phyloP scores from a whole-genome alignment of 306 rosid species.

The Arachis hypogaea region DNA sequence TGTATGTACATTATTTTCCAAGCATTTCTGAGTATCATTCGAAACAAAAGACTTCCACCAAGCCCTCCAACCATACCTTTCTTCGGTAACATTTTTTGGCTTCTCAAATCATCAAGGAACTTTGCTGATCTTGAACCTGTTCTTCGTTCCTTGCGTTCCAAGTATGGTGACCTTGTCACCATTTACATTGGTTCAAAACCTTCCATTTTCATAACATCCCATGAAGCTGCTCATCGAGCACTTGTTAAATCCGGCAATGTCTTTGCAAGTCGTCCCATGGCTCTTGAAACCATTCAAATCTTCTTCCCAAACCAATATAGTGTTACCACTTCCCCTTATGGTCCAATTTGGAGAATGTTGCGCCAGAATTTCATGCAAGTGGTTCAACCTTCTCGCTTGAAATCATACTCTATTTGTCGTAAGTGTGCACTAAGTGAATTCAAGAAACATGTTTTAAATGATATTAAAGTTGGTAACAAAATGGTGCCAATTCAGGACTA shows the following conservation, averaged over 20 bases:
- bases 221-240: constrained; percentile 50
- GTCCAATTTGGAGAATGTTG: constrained; percentile 49
- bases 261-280: constrained; percentile 51
- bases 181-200: constrained; percentile 51
- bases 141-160: constrained; percentile 46
- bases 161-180: constrained; percentile 55
- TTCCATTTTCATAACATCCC: constrained; percentile 53
- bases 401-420: constrained; percentile 47
- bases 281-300: constrained; percentile 38
- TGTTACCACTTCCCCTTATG: constrained; percentile 44
- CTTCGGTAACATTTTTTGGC: constrained; percentile 55
- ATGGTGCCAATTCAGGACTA: constrained; percentile 32
- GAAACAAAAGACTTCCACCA: constrained; percentile 50
- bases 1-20: constrained; percentile 23
- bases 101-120: constrained; percentile 49
- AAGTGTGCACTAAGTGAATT: constrained; percentile 40
- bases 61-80: constrained; percentile 57
- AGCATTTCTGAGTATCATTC: background rate
- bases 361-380: constrained; percentile 54
- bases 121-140: constrained; percentile 52
- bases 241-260: constrained; percentile 49
- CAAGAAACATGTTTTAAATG: constrained; percentile 18
- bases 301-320: constrained; percentile 43
- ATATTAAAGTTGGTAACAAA: constrained; percentile 30
- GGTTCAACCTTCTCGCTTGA: constrained; percentile 45